These are phyloP conservation scores for Phragmites australis DNA, from an alignment of 176 grass and related monocot species.

Conservation along the genomic window DNA sequence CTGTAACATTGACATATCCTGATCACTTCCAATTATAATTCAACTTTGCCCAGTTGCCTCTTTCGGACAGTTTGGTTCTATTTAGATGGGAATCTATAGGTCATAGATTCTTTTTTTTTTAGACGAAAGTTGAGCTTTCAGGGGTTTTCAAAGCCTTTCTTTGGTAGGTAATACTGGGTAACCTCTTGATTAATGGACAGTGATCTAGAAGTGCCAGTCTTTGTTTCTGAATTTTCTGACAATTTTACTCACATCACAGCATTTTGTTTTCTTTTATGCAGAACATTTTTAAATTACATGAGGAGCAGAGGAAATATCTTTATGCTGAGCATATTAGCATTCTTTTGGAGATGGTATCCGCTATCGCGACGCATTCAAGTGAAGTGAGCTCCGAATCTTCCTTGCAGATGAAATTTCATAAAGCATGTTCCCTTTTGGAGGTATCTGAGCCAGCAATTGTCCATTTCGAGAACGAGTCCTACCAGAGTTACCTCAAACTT, in stretches of 20 bases:
- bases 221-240: background rate
- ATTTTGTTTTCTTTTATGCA: conserved; percentile 43
- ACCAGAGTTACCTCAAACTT: conserved; percentile 79
- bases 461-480: conserved; percentile 93
- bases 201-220: background rate
- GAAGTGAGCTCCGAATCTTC: conserved; percentile 67
- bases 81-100: background rate
- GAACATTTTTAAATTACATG: conserved; percentile 70
- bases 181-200: background rate
- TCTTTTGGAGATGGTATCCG: conserved; percentile 82
- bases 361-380: conserved; percentile 72
- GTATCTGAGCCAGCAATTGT: conserved; percentile 82
- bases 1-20: background rate
- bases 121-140: too few species aligned
- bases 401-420: conserved; percentile 70
- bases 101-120: background rate
- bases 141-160: too few species aligned
- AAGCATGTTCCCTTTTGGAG: conserved; percentile 89
- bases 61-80: background rate
- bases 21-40: background rate
- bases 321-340: conserved; percentile 55
- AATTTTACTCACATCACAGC: background rate
- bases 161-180: conserved; percentile 4
- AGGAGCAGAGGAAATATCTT: conserved; percentile 60
- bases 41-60: background rate